Percentiles rank a stretch among this genome's conserved stretches.
These are phyloP conservation scores for Euphorbia pulcherrima DNA, from an alignment of 345 rosid species.

Conservation along the genomic window DNA sequence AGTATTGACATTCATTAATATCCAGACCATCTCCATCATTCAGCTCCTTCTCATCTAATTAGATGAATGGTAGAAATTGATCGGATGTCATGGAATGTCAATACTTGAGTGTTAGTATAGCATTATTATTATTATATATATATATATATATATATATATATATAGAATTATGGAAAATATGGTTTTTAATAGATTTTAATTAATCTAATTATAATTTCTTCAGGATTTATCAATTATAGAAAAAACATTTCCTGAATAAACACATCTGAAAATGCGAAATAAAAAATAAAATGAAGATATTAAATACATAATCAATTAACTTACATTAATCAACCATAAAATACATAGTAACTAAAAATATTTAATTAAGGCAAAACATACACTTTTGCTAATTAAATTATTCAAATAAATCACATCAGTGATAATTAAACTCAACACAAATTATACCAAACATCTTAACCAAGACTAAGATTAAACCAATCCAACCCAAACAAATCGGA, in stretches of 20 bases:
- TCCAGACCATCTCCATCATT: no score
- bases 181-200: no score
- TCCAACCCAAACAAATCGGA: background rate
- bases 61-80: no score
- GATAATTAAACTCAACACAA: background rate
- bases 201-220: no score
- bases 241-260: background rate
- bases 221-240: no score
- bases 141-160: no score
- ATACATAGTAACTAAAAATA: background rate
- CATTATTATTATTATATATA: no score
- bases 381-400: constrained; percentile 8
- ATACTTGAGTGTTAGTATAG: no score
- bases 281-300: background rate
- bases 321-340: background rate
- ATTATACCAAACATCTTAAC: background rate
- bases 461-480: background rate
- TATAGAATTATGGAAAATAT: no score
- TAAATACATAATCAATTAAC: background rate
- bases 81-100: no score
- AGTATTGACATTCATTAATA: no score
- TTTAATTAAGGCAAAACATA: constrained; percentile 7
- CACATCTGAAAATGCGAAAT: background rate
- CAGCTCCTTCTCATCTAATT: no score
- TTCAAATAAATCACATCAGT: constrained; percentile 4